These are phyloP conservation scores for Leccinum longicurvipes DNA, from an alignment of 768 basidiomycete genomes.

Conservation along the genomic window DNA sequence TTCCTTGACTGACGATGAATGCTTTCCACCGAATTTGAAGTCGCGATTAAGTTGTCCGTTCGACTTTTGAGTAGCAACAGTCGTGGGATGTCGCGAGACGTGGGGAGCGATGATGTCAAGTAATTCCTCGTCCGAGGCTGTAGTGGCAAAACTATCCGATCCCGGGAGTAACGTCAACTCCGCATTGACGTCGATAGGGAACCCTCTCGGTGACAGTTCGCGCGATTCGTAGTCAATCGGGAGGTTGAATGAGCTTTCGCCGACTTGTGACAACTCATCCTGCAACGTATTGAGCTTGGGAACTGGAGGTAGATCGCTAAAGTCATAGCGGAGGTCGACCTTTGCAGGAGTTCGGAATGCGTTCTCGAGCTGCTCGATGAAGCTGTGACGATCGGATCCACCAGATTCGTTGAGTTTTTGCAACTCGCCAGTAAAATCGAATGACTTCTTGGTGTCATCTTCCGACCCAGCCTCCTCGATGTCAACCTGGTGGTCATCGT, in stretches of 20 bases:
- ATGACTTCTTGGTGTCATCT: slow-evolving; percentile 72
- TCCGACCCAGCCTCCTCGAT: slow-evolving; percentile 48
- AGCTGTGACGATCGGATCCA: slow-evolving; percentile 65
- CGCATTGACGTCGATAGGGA: slow-evolving; percentile 25
- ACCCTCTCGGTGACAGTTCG: slow-evolving; percentile 11
- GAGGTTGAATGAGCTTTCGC: slow-evolving; percentile 22
- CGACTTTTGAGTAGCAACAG: slow-evolving; percentile 46
- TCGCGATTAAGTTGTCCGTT: slow-evolving; percentile 66
- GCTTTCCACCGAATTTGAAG: slow-evolving; percentile 70
- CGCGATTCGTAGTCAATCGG: slow-evolving; percentile 16
- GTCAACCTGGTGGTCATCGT: slow-evolving; percentile 41
- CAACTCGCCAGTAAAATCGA: slow-evolving; percentile 82
- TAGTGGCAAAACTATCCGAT: slow-evolving; percentile 31
- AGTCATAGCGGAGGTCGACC: slow-evolving; percentile 52
- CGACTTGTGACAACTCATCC: slow-evolving; percentile 23
- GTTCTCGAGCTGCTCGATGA: slow-evolving; percentile 78
- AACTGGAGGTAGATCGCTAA: slow-evolving; percentile 48
- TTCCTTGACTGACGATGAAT: slow-evolving; percentile 14
- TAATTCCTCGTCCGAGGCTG: slow-evolving; percentile 35
- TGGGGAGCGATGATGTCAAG: slow-evolving; percentile 11
- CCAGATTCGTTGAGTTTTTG: slow-evolving; percentile 67
- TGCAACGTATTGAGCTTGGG: slow-evolving; percentile 45
- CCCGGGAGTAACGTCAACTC: slow-evolving; percentile 40
- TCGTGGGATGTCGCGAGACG: slow-evolving; percentile 22
- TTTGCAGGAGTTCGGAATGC: slow-evolving; percentile 78